A percentile compares a stretch with the other conserved stretches of the same genome.
Conservation (phyloP, 768 basidiomycete genomes). For the Kwoniella mangroviensis region DNA sequence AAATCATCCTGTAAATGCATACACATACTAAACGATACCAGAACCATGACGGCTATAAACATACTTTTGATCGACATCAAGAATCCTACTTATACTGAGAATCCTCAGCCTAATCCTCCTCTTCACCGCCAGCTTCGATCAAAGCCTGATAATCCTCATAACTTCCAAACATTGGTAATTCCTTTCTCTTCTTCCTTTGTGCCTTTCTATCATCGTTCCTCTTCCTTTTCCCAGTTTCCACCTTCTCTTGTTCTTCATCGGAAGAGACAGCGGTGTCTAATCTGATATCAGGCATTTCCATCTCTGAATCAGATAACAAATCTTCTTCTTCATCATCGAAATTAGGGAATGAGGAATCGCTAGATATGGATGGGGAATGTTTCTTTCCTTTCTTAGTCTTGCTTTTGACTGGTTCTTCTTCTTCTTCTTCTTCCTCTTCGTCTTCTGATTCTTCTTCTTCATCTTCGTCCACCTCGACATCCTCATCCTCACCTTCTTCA, state of each 20-base stretch:
- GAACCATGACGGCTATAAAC: too few relatives aligned
- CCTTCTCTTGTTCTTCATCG: conserved; percentile 43
- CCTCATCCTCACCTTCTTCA: conserved; percentile 41
- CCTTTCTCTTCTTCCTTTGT: conserved; percentile 69
- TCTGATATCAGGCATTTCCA: conserved; percentile 54
- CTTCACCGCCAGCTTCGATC: conserved; percentile 55
- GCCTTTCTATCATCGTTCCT: conserved; percentile 59
- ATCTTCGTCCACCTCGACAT: conserved; percentile 22
- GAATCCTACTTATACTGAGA: too few relatives aligned
- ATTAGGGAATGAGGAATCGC: conserved; percentile 57
- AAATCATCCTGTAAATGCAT: too few relatives aligned
- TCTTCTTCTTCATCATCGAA: conserved; percentile 56
- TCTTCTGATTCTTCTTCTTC: conserved; percentile 44
- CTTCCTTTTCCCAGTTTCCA: conserved; percentile 59
- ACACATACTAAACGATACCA: too few relatives aligned
- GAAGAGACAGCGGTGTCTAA: conserved; percentile 31
- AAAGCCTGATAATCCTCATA: conserved; percentile 58
- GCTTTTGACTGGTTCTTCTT: conserved; percentile 10
- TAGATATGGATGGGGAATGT: conserved; percentile 29
- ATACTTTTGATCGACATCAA: too few relatives aligned
- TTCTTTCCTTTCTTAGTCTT: conserved; percentile 9
- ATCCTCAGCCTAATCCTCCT: conserved; percentile 43
- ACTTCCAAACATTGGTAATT: conserved; percentile 53
- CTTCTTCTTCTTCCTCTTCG: conserved; percentile 12
- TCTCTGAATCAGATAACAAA: conserved; percentile 41